Base-by-base conservation (phyloP, 768 basidiomycete species). In the Jaapia argillacea region DNA sequence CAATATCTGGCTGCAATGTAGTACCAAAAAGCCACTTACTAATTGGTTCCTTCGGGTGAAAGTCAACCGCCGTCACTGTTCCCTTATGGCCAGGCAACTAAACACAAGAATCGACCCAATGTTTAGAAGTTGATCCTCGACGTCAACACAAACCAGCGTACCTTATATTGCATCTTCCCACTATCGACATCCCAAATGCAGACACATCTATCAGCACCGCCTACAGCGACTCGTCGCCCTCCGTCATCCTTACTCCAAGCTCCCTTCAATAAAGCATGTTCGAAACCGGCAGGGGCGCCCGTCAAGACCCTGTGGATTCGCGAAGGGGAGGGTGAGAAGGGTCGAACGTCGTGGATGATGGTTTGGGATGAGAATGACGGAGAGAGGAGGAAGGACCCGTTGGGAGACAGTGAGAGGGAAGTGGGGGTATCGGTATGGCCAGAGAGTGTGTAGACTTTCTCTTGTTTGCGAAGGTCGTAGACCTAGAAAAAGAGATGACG, bases 71-170 rank as follows among this genome's bases (percentile, higher is more conserved):
- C 1, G 90, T 92, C 12, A 98, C 92, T 0, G 93, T 93, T 7
- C 94, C 93, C 60, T 90, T 96, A 61, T 99, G 94, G 12, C 94
- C 94, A 28, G 94, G 90, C 45, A 97, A 73, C 87, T 88, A 47
- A 16, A 25, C 38, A 36, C 26, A 45, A 35, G 14, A 2, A 24
- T 41, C 25, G 39, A 36, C 20, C n/a, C n/a, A 35, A 18, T 5
- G 6, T 6, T 4, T 13, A 7, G 16, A 14, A 14, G 16, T 42
- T 6, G 12, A n/a, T n/a, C n/a, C n/a, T n/a, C n/a, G n/a, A n/a
- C n/a, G n/a, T n/a, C n/a, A 16, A 44, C n/a, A 24, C 36, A 42
- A 39, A 28, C 26, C 28, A 49, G 47, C 57, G 5, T 33, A 91
- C 81, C 75, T 92, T 89, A 69, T 89, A 90, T 49, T 82, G 56